Conservation (phyloP, 1,284 basidiomycete genomes). For the Moesziomyces aphidis region DNA sequence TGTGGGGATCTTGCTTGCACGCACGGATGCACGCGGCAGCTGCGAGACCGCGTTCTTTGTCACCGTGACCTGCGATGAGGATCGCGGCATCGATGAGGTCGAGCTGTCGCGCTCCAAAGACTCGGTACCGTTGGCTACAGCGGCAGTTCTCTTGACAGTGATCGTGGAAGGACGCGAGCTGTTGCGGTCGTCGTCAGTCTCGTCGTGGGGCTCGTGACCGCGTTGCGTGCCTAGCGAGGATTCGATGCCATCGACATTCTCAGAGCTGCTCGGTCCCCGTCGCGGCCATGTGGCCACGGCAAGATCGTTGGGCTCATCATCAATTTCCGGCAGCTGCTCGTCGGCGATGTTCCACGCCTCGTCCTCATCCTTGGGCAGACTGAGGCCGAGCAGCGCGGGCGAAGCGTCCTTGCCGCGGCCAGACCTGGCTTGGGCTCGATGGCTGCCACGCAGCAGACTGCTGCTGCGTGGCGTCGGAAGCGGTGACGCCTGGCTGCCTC, state of each 20-base stretch:
- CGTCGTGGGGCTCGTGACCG: conserved; percentile 9
- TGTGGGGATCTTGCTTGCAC: conserved; percentile 23
- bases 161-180: conserved; percentile 16
- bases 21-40: conserved; percentile 14
- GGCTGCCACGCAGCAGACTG: conserved; percentile 25
- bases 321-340: conserved; percentile 43
- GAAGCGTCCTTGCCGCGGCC: conserved; percentile 18
- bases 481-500: conserved; percentile 28
- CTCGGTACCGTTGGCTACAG: conserved; percentile 3
- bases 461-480: conserved; percentile 35
- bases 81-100: conserved; percentile 17
- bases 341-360: conserved; percentile 47
- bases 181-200: conserved; percentile 8
- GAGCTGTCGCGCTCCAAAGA: conserved; percentile 13
- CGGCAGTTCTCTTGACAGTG: conserved; percentile 1
- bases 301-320: conserved; percentile 18
- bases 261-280: background rate
- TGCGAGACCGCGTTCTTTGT: conserved; percentile 16
- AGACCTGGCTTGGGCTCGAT: conserved; percentile 7
- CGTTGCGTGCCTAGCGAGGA: conserved; percentile 3
- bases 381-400: conserved; percentile 36
- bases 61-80: conserved; percentile 28
- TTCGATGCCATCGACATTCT: conserved; percentile 6
- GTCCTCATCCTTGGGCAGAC: conserved; percentile 33
- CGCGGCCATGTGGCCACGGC: background rate